Percentiles rank a stretch among this genome's conserved stretches.
Evolutionary conservation across 2,329 filamentous ascomycete genomes (phyloP).

Genomic region (Aureobasidium mangrovei): DNA sequence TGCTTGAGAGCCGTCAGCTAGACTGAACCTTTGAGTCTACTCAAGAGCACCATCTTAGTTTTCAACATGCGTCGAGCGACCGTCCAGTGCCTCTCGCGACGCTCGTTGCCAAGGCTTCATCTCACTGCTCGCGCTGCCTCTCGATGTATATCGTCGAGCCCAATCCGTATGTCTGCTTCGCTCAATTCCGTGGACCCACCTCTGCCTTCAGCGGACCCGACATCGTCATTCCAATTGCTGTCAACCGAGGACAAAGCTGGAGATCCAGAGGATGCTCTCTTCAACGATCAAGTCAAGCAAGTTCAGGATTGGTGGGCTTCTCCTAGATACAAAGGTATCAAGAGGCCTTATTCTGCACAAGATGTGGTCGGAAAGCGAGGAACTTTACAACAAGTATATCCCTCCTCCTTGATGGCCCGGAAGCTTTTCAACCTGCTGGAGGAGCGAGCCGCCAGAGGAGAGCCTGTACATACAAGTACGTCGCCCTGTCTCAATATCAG

Average conservation of each 20-base stretch:
- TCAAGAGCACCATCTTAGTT: too few species aligned
- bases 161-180: slow-evolving; percentile 40
- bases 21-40: neutral
- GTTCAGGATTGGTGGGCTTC: slow-evolving; percentile 87
- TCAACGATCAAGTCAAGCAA: slow-evolving; percentile 72
- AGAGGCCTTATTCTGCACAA: slow-evolving; percentile 78
- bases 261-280: slow-evolving; percentile 73
- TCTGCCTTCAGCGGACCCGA: slow-evolving; percentile 51
- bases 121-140: slow-evolving; percentile 15
- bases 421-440: slow-evolving; percentile 88
- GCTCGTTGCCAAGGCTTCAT: slow-evolving; percentile 17
- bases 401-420: slow-evolving; percentile 87
- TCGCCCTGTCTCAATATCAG: neutral
- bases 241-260: slow-evolving; percentile 69
- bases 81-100: slow-evolving; percentile 21
- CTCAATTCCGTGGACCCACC: slow-evolving; percentile 50
- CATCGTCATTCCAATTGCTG: slow-evolving; percentile 79
- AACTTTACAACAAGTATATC: slow-evolving; percentile 75
- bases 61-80: slow-evolving; percentile 15
- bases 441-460: slow-evolving; percentile 64
- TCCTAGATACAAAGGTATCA: slow-evolving; percentile 79
- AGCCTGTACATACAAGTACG: slow-evolving; percentile 76
- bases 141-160: slow-evolving; percentile 20
- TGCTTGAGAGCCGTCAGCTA: neutral
- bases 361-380: slow-evolving; percentile 93